A percentile compares a stretch with the other conserved stretches of the same genome.
These are phyloP conservation scores for Colletotrichum viniferum DNA, from an alignment of 2,329 filamentous ascomycete genomes.

Conservation along the genomic window DNA sequence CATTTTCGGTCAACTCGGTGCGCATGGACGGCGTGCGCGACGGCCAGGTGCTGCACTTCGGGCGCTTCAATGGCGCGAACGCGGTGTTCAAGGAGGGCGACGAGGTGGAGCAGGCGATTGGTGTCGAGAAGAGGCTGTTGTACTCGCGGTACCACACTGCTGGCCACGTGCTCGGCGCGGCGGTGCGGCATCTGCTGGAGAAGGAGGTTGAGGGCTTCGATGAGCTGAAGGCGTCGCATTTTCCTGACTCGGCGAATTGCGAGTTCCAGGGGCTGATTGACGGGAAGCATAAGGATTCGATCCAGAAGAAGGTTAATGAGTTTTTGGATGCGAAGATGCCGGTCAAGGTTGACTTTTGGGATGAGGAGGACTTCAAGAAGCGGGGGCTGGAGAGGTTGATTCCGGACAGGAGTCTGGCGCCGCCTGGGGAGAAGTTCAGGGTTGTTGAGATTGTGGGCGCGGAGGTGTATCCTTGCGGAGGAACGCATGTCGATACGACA, in stretches of 20 bases:
- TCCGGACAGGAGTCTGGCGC: conserved; percentile 49
- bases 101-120: conserved; percentile 60
- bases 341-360: conserved; percentile 71
- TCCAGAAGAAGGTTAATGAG: conserved; percentile 66
- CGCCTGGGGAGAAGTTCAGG: conserved; percentile 61
- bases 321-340: conserved; percentile 60
- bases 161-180: conserved; percentile 73
- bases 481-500: conserved; percentile 71
- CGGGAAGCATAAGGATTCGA: conserved; percentile 62
- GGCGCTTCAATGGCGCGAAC: conserved; percentile 49
- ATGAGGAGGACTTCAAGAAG: conserved; percentile 62
- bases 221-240: conserved; percentile 75
- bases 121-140: conserved; percentile 62
- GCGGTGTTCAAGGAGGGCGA: conserved; percentile 44
- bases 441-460: conserved; percentile 73
- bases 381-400: conserved; percentile 60
- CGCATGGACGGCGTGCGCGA: conserved; percentile 56
- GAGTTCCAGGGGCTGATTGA: conserved; percentile 73
- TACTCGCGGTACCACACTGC: conserved; percentile 76
- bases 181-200: conserved; percentile 64
- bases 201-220: conserved; percentile 57
- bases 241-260: conserved; percentile 68
- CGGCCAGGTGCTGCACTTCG: conserved; percentile 69
- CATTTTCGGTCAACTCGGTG: conserved; percentile 60
- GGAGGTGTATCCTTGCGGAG: conserved; percentile 76